Conservation (phyloP, 441 rosid species). For the Gossypium trilobum region DNA sequence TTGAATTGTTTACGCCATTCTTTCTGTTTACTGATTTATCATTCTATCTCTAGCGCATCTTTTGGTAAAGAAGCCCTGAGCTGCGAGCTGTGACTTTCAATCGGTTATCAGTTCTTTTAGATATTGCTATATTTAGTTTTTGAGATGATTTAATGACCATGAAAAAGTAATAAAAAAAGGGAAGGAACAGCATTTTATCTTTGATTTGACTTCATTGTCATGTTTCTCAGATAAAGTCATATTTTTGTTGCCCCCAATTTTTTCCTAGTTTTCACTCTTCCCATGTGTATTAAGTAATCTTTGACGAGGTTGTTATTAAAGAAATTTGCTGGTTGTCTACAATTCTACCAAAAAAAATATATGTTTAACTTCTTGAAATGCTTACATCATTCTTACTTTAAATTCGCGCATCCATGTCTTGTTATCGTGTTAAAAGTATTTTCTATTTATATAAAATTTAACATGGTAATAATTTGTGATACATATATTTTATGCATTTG, state of each 20-base stretch:
- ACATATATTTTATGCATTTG: background rate
- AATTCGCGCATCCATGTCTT: too few species aligned
- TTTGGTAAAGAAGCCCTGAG: too few species aligned
- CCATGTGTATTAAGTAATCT: constrained; percentile 85
- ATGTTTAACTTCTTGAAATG: background rate
- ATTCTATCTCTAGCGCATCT: too few species aligned
- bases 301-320: constrained; percentile 20
- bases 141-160: too few species aligned
- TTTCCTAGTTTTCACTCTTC: constrained; percentile 11
- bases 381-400: background rate
- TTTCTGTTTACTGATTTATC: too few species aligned
- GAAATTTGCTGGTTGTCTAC: background rate
- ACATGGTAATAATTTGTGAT: background rate
- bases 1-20: too few species aligned
- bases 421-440: too few species aligned
- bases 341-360: background rate
- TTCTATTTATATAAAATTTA: too few species aligned
- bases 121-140: too few species aligned
- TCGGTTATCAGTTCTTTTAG: too few species aligned
- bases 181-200: background rate
- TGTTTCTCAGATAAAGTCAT: background rate
- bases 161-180: background rate
- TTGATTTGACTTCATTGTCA: background rate
- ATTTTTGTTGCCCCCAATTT: background rate
- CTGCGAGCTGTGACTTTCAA: too few species aligned